These are phyloP conservation scores for Erythrobasidium yunnanense DNA, from an alignment of 768 basidiomycete genomes.

Conservation along the genomic window DNA sequence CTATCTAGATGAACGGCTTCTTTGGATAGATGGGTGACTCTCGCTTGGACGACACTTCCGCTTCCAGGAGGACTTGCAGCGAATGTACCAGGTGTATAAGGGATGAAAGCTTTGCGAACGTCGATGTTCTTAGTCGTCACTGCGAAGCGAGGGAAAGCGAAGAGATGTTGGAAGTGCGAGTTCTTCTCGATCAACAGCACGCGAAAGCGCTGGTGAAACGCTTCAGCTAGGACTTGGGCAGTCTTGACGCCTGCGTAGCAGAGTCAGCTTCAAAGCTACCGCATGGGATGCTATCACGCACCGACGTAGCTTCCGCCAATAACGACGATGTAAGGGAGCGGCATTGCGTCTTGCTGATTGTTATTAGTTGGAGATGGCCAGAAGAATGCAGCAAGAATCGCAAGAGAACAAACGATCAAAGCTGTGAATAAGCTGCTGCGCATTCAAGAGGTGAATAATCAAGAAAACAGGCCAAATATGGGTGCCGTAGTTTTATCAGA, in stretches of 20 bases:
- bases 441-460: too few species aligned
- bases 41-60: conserved; percentile 14
- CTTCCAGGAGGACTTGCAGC: background rate
- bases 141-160: conserved; percentile 20
- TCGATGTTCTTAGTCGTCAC: conserved; percentile 8
- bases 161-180: conserved; percentile 24
- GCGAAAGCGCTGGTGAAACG: background rate
- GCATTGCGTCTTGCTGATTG: too few species aligned
- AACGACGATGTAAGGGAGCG: conserved; percentile 9
- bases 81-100: conserved; percentile 20
- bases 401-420: too few species aligned
- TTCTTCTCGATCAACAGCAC: conserved; percentile 24
- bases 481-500: too few species aligned
- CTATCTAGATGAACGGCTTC: conserved; percentile 6
- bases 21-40: background rate
- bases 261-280: background rate
- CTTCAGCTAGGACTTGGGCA: conserved; percentile 14
- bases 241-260: background rate
- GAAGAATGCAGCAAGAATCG: too few species aligned
- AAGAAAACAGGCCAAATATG: too few species aligned
- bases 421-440: too few species aligned
- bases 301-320: conserved; percentile 17
- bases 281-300: background rate
- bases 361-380: too few species aligned
- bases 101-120: conserved; percentile 21